phyloP scores from a whole-genome alignment of 2,329 filamentous ascomycete species.

The Fusarium duplospermum region DNA sequence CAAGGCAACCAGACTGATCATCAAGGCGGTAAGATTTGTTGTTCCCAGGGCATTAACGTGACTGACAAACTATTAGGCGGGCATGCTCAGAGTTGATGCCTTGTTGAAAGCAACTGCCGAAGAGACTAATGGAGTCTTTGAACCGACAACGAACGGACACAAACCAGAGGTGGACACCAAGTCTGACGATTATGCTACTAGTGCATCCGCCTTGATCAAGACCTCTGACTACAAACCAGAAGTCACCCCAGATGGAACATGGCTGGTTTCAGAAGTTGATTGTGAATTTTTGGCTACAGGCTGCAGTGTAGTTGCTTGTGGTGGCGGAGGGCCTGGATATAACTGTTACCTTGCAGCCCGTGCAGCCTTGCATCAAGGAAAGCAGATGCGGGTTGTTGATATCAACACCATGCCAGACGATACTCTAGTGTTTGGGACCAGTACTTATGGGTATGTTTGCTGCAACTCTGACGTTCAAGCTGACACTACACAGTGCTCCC shows the following conservation, averaged over 20 bases:
- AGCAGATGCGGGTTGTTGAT: background rate
- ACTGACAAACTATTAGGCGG: background rate
- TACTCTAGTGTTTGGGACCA: background rate
- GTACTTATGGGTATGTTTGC: background rate
- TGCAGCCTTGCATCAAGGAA: background rate
- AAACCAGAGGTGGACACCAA: background rate
- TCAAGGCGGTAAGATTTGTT: background rate
- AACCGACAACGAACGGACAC: background rate
- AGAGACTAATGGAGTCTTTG: background rate
- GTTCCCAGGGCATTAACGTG: background rate
- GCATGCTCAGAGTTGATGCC: background rate
- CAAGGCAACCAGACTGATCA: background rate
- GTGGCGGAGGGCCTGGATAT: background rate
- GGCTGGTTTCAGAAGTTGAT: background rate
- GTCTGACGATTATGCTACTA: background rate
- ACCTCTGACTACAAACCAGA: background rate
- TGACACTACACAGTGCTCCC: background rate
- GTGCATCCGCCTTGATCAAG: background rate
- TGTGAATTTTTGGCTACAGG: constrained; percentile 5
- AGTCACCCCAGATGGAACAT: background rate
- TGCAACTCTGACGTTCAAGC: background rate
- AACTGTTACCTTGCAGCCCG: background rate
- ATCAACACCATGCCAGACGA: background rate
- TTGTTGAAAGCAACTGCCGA: background rate
- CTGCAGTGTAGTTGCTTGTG: background rate